Conservation (phyloP, 331 rosid genomes). For the Pyracantha coccinea region DNA sequence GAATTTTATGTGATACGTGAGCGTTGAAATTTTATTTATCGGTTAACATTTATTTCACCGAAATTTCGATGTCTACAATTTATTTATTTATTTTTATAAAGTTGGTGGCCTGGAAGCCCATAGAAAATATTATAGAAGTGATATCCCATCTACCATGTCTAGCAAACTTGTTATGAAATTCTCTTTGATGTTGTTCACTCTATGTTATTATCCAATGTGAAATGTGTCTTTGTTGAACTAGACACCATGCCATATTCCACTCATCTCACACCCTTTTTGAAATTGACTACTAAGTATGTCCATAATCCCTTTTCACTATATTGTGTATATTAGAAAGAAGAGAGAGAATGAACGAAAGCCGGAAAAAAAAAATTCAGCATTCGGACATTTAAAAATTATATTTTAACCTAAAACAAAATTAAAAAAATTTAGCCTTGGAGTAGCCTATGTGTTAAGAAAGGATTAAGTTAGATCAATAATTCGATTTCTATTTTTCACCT, state of each 20-base stretch:
- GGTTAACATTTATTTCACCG: too few relatives aligned
- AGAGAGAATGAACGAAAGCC: neutral
- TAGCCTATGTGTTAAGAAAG: neutral
- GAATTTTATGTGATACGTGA: too few relatives aligned
- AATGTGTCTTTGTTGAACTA: constrained; percentile 24
- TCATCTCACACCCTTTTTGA: constrained; percentile 10
- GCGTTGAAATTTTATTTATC: too few relatives aligned
- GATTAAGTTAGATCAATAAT: neutral
- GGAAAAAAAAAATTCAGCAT: too few relatives aligned
- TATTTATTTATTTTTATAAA: too few relatives aligned
- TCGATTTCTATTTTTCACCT: neutral
- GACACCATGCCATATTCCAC: constrained; percentile 35
- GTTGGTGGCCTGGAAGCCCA: neutral
- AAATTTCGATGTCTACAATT: too few relatives aligned
- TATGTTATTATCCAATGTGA: neutral
- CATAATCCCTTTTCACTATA: neutral
- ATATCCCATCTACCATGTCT: constrained; percentile 2
- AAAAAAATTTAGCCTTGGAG: neutral
- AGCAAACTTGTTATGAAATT: neutral
- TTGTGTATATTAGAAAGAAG: neutral
- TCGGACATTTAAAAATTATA: neutral
- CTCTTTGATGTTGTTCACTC: neutral
- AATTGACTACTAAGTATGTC: neutral
- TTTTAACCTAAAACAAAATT: neutral
- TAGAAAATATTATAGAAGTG: neutral